Percentiles rank a stretch among this genome's conserved stretches.
Conservation (phyloP, 257 asterid species). For the Avicennia marina region DNA sequence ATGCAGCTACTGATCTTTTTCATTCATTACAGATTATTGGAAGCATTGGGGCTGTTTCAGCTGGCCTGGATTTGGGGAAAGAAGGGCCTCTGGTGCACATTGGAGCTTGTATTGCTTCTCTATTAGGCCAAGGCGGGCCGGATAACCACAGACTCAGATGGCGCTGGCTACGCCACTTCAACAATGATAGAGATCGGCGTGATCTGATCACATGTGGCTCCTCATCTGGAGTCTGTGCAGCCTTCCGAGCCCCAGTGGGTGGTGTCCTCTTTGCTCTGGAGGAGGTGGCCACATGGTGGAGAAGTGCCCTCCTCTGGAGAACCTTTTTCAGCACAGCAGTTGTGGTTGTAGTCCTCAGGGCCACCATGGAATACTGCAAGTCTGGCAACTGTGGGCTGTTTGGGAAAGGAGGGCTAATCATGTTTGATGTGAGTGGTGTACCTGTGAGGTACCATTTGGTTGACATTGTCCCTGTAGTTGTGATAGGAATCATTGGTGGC, state of each 20-base stretch:
- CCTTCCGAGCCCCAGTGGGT: slow-evolving; percentile 92
- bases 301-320: slow-evolving; percentile 96
- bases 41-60: slow-evolving; percentile 93
- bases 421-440: slow-evolving; percentile 87
- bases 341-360: slow-evolving; percentile 81
- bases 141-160: slow-evolving; percentile 70
- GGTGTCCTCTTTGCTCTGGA: slow-evolving; percentile 84
- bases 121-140: slow-evolving; percentile 85
- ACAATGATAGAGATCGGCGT: slow-evolving; percentile 84
- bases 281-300: slow-evolving; percentile 99
- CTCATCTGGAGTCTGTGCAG: slow-evolving; percentile 88
- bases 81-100: slow-evolving; percentile 92
- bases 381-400: slow-evolving; percentile 72
- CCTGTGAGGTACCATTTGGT: slow-evolving; percentile 48
- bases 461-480: slow-evolving; percentile 66
- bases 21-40: slow-evolving; percentile 56
- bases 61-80: slow-evolving; percentile 87
- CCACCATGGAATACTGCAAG: slow-evolving; percentile 74
- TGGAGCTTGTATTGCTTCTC: slow-evolving; percentile 77
- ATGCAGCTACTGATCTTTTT: slow-evolving; percentile 30
- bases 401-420: slow-evolving; percentile 79
- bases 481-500: slow-evolving; percentile 82
- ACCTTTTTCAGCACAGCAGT: slow-evolving; percentile 90
- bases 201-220: slow-evolving; percentile 87
- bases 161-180: slow-evolving; percentile 85